Base-by-base conservation (phyloP, 2,329 filamentous ascomycete species). In the Fusarium miscanthi region DNA sequence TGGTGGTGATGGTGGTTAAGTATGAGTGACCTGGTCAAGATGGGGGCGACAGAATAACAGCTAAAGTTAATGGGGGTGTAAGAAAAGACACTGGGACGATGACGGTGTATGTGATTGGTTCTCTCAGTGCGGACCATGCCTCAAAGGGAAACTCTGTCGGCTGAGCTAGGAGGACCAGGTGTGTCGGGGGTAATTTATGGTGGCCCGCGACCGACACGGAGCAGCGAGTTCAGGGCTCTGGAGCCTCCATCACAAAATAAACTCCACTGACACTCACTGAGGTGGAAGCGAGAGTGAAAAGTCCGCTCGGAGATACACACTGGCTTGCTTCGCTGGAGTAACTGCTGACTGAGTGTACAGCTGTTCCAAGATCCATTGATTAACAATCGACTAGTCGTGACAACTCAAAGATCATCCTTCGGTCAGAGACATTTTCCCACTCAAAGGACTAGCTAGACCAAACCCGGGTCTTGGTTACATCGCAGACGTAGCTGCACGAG, bases 31-130 rank as follows among this genome's bases (percentile, higher is more conserved):
- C 46, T 71, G 46, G 45, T 5, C 21, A 25, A 42, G 33, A 27
- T 37, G 37, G 51, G 42, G 70, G 43, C 38, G 71, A 74, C 71
- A 74, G 65, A 73, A 73, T 71, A 74, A 74, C 46, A n/a, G 17
- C 49, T n/a, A 37, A 52, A 52, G 57, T 66, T 30, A 35, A 43
- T 33, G 56, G 46, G 40, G 63, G 46, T 49, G 43, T 38, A 35
- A 25, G 23, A n/a, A 25, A 38, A 21, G 42, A 49, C 19, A 33
- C 45, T 67, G 64, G 63, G 45, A 40, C 43, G 57, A 70, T 58
- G 54, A 38, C 38, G 43, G 31, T 38, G 12, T 19, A 31, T 51
- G 21, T 73, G 65, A 72, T 72, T 72, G 69, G 69, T 9, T 38
- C 33, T 27, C 13, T 5, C 27, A 6, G 23, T 8, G 4, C 3